Base-by-base conservation (phyloP, 306 rosid species). In the Castanea mollissima region DNA sequence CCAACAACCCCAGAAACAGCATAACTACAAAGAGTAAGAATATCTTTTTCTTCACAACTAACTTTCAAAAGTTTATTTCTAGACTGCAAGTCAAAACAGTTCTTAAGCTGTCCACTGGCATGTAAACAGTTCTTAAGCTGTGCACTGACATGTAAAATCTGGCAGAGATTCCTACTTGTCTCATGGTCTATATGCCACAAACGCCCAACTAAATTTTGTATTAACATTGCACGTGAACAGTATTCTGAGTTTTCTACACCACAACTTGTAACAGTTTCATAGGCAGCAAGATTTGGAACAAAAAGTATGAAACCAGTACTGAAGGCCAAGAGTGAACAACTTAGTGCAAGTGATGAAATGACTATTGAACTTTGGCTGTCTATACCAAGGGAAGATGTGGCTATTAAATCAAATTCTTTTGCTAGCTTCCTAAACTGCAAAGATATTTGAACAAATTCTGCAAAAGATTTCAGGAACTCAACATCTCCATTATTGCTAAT, bases 321-420 rank as follows among this genome's bases (percentile, higher is more conserved):
- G 55, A 90, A 87, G 51, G 94, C 93, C 80, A 92, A 81, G 67
- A 92, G n/a, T 1, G 93, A 90, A 81, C 85, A 81, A 78, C 83
- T 79, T 20, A 88, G 57, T 55, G 89, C 82, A 81, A 88, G 90
- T 11, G 85, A 82, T 9, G 90, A 81, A 73, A 87, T 83, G 62
- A 82, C 69, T 38, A 72, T 70, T 38, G 82, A 81, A 71, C 93
- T 87, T 76, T 81, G 80, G 12, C 56, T 60, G 72, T 90, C 97
- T 44, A 89, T 92, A 80, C 79, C 91, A 46, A 90, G 55, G 78
- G 87, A 89, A 74, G 93, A 79, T 14, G 79, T 62, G 29, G 76
- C 70, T 54, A 88, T 56, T 57, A 90, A 86, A 75, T 90, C 91
- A 74, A 89, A 79, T 73, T 86, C 91, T 4, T 58, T 71, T 60